phyloP scores from a whole-genome alignment of 768 basidiomycete genomes.

The Rubroboletus pulcherrimus region DNA sequence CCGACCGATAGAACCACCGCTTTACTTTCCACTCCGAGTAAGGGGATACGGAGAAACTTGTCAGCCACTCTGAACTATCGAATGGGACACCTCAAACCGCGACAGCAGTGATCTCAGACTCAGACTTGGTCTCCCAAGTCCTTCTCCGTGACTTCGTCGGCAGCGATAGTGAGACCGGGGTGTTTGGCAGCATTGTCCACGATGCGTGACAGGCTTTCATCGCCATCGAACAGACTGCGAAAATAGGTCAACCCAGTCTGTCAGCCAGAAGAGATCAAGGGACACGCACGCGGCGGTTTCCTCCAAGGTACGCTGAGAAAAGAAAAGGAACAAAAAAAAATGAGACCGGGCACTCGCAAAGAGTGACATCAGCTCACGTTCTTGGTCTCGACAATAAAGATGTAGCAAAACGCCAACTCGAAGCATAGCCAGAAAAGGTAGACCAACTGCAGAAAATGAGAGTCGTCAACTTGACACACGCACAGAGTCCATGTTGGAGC shows the following conservation, averaged over 20 bases:
- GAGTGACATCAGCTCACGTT: constrained; percentile 17
- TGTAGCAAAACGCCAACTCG: constrained; percentile 37
- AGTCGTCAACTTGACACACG: not conserved
- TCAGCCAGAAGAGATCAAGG: too few relatives aligned
- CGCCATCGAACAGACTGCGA: constrained; percentile 15
- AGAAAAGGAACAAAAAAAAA: not conserved
- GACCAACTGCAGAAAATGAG: constrained; percentile 10
- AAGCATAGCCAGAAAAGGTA: constrained; percentile 41
- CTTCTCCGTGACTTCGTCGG: not conserved
- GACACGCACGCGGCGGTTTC: constrained; percentile 18
- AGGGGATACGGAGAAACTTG: not conserved
- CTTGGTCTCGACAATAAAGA: constrained; percentile 39
- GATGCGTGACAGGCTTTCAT: not conserved
- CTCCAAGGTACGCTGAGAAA: constrained; percentile 15
- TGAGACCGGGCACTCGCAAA: not conserved
- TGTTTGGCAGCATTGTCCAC: not conserved
- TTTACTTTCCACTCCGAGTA: too few relatives aligned
- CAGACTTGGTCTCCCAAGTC: not conserved
- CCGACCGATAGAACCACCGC: too few relatives aligned
- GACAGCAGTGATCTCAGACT: not conserved
- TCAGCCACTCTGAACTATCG: not conserved
- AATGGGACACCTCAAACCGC: not conserved
- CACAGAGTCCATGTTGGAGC: not conserved
- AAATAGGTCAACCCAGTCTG: not conserved
- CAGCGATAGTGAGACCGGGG: not conserved